Evolutionary conservation across 2,329 filamentous ascomycete species (phyloP).

Genomic region (Ceratocystis destructans): DNA sequence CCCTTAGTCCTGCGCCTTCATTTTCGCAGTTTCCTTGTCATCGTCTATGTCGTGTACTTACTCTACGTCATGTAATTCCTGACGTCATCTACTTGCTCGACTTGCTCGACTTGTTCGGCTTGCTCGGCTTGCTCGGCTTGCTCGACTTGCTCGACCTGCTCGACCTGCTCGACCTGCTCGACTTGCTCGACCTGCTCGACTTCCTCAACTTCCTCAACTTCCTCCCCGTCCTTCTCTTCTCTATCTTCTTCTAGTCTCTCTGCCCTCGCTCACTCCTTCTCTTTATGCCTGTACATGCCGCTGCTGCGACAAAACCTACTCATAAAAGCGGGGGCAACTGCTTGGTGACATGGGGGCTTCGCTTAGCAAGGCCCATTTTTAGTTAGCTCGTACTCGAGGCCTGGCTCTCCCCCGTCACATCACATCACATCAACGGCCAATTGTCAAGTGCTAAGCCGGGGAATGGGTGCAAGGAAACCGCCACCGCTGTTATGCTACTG

Average conservation of each 20-base stretch:
- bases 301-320: not conserved
- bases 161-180: no score
- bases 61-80: not conserved
- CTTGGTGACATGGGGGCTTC: not conserved
- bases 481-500: no score
- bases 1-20: not conserved
- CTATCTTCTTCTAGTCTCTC: not conserved
- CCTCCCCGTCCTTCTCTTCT: not conserved
- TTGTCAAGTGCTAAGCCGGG: no score
- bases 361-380: not conserved
- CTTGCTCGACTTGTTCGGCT: no score
- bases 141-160: not conserved
- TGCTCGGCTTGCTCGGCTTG: no score
- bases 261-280: not conserved
- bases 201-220: not conserved
- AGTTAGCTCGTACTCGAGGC: not conserved
- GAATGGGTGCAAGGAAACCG: no score
- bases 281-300: not conserved
- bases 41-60: not conserved
- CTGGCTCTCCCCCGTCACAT: no score
- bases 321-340: no score
- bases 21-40: not conserved
- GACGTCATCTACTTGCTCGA: not conserved
- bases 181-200: not conserved
- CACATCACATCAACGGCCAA: no score